Conservation (phyloP, 2,329 filamentous ascomycete species). For the Coniochaeta ligniaria region DNA sequence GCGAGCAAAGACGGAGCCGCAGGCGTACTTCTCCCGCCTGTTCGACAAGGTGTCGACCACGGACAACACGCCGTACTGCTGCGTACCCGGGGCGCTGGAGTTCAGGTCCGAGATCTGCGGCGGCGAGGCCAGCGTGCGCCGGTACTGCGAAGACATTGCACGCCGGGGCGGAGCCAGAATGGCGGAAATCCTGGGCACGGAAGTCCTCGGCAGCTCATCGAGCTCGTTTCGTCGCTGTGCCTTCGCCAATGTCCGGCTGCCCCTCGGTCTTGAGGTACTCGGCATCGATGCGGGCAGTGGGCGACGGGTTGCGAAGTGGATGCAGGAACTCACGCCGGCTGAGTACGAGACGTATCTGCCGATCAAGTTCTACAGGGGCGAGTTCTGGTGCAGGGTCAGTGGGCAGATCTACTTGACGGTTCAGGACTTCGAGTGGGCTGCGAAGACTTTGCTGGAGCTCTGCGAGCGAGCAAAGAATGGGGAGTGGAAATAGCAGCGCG, state of each 20-base stretch:
- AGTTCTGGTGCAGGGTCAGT: slow-evolving; percentile 66
- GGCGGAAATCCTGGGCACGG: slow-evolving; percentile 59
- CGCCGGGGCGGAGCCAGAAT: slow-evolving; percentile 53
- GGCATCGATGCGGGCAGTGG: slow-evolving; percentile 5
- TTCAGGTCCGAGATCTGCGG: slow-evolving; percentile 65
- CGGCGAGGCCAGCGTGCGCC: slow-evolving; percentile 63
- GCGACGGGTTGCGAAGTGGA: slow-evolving; percentile 42
- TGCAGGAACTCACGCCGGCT: slow-evolving; percentile 41
- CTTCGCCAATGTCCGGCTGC: slow-evolving; percentile 68
- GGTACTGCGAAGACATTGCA: slow-evolving; percentile 58
- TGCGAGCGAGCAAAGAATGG: slow-evolving; percentile 27
- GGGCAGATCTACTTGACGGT: slow-evolving; percentile 77
- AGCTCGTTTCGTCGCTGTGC: slow-evolving; percentile 58
- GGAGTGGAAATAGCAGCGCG: slow-evolving; percentile 5
- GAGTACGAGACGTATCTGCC: slow-evolving; percentile 67
- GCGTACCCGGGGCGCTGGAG: slow-evolving; percentile 61
- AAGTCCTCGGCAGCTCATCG: slow-evolving; percentile 60
- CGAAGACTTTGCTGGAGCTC: slow-evolving; percentile 44
- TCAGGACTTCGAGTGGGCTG: slow-evolving; percentile 69
- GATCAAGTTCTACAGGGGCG: slow-evolving; percentile 50
- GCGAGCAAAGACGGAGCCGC: slow-evolving; percentile 21
- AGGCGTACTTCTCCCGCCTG: slow-evolving; percentile 54
- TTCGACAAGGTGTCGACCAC: slow-evolving; percentile 75
- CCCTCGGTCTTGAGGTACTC: slow-evolving; percentile 35
- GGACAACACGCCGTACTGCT: slow-evolving; percentile 66